phyloP scores from a whole-genome alignment of 2,329 filamentous ascomycete genomes.

The Alternaria rosae region DNA sequence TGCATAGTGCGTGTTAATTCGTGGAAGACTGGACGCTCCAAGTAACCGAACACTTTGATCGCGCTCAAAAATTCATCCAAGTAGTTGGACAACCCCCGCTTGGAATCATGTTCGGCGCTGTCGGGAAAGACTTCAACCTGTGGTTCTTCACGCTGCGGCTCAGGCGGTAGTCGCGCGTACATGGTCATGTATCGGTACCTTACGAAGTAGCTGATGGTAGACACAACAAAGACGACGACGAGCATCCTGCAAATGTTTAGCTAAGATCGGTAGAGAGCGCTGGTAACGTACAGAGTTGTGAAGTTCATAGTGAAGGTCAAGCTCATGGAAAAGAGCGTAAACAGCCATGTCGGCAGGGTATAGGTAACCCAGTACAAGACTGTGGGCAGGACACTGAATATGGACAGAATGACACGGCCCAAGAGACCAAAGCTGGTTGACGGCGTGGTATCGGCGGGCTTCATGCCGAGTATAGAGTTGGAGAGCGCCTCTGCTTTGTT shows the following conservation, averaged over 20 bases:
- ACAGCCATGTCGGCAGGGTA: conserved; percentile 86
- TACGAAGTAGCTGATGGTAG: conserved; percentile 91
- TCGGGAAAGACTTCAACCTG: conserved; percentile 96
- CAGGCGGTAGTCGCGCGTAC: conserved; percentile 91
- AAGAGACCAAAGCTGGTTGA: conserved; percentile 54
- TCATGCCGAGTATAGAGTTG: conserved; percentile 29
- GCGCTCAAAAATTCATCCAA: conserved; percentile 97
- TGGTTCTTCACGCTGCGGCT: conserved; percentile 94
- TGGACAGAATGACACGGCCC: conserved; percentile 58
- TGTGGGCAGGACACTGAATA: conserved; percentile 63
- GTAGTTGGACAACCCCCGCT: conserved; percentile 93
- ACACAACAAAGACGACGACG: conserved; percentile 77
- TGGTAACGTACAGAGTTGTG: conserved; percentile 77
- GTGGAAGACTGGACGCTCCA: conserved; percentile 96
- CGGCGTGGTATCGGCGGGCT: conserved; percentile 29
- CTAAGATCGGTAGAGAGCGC: conserved; percentile 25
- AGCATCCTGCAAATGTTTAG: conserved; percentile 54
- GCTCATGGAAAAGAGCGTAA: conserved; percentile 88
- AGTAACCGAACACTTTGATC: conserved; percentile 98
- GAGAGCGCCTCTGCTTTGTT: conserved; percentile 28
- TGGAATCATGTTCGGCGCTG: conserved; percentile 85
- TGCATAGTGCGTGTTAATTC: conserved; percentile 98
- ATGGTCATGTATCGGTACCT: conserved; percentile 96
- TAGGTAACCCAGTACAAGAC: conserved; percentile 81
- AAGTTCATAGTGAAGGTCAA: conserved; percentile 99